A percentile compares a stretch with the other conserved stretches of the same genome.
Conservation (phyloP, 345 rosid species). For the Pelargonium nanum region DNA sequence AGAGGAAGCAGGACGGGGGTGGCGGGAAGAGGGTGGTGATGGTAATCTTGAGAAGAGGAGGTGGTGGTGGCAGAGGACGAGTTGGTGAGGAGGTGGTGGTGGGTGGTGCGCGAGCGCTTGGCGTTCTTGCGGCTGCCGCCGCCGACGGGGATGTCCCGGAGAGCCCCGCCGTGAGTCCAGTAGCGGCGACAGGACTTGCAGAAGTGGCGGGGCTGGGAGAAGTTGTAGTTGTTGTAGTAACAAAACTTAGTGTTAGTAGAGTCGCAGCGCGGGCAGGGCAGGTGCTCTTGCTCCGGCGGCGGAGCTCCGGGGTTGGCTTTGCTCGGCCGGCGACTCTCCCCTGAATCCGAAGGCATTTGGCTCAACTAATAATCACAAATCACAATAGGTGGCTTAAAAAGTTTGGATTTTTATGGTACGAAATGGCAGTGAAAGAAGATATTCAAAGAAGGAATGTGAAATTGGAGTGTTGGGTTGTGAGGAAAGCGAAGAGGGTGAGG, state of each 20-base stretch:
- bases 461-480: slow-evolving; percentile 9
- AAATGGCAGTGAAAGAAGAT: not conserved
- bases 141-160: slow-evolving; percentile 87
- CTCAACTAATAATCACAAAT: no score
- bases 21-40: slow-evolving; percentile 29
- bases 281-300: slow-evolving; percentile 68
- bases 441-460: no score
- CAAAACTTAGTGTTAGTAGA: slow-evolving; percentile 90
- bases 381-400: no score
- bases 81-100: slow-evolving; percentile 7
- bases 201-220: slow-evolving; percentile 98
- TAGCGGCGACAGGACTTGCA: slow-evolving; percentile 93
- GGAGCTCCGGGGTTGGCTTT: slow-evolving; percentile 21
- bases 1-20: slow-evolving; percentile 49
- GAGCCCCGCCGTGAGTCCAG: slow-evolving; percentile 97
- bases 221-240: slow-evolving; percentile 92
- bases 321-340: slow-evolving; percentile 23
- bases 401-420: not conserved
- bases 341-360: slow-evolving; percentile 20
- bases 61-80: slow-evolving; percentile 13
- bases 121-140: slow-evolving; percentile 85
- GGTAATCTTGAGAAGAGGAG: slow-evolving; percentile 6
- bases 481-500: not conserved
- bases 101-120: slow-evolving; percentile 57
- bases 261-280: slow-evolving; percentile 89